Percentiles rank a stretch among this genome's conserved stretches.
Evolutionary conservation across 139 green algal genomes (phyloP).

Genomic region (Zygnema cylindricum): DNA sequence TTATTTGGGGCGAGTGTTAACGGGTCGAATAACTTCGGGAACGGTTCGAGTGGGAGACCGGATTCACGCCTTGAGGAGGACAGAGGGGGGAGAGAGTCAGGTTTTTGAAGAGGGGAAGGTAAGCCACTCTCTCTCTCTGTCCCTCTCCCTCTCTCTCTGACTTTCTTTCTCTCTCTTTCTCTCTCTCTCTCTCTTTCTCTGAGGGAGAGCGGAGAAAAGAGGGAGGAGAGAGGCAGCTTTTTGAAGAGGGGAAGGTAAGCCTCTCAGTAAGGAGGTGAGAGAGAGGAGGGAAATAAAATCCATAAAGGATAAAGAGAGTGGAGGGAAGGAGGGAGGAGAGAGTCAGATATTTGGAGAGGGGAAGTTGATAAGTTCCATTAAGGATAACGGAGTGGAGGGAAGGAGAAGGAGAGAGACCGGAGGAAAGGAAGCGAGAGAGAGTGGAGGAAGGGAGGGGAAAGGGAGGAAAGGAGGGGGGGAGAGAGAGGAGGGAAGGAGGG

Average conservation of each 20-base stretch:
- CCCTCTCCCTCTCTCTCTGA: background rate
- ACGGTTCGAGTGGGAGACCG: constrained; percentile 72
- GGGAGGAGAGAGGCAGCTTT: constrained; percentile 81
- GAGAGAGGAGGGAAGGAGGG: background rate
- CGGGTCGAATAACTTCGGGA: constrained; percentile 78
- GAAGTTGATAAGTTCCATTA: background rate
- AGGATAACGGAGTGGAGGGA: background rate
- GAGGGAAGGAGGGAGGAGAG: background rate
- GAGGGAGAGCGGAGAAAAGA: constrained; percentile 62
- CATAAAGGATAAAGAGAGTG: background rate
- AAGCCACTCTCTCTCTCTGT: background rate
- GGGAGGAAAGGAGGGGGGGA: too few species aligned
- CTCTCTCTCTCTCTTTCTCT: background rate
- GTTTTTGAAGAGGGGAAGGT: constrained; percentile 30
- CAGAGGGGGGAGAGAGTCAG: constrained; percentile 10
- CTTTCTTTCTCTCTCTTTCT: background rate
- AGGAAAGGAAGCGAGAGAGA: background rate
- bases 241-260: too few species aligned
- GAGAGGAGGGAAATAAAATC: constrained; percentile 71
- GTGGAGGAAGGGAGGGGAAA: background rate
- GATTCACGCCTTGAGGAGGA: constrained; percentile 57
- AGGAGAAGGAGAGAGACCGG: background rate
- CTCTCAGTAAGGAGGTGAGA: constrained; percentile 73
- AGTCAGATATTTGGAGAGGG: background rate
- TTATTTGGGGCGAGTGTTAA: constrained; percentile 82